Base-by-base conservation (phyloP, 768 basidiomycete species). In the Polyporus arcularius region DNA sequence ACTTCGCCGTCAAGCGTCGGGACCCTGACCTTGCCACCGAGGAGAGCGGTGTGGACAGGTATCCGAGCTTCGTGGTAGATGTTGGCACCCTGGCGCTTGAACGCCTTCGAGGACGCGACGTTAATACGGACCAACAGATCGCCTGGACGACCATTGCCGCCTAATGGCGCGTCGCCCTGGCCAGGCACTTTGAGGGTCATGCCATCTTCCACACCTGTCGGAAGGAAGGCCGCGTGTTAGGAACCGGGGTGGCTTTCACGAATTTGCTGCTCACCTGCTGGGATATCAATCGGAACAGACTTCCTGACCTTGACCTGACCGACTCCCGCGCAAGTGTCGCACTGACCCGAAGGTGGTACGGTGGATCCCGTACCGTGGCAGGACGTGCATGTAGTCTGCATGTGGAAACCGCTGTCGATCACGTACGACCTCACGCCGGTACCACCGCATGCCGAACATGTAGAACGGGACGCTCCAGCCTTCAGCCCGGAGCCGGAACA, bases 1-100 rank as follows among this genome's bases (percentile, higher is more conserved):
- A 98, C 94, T 47, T 97, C 93, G 28, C 96, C 94, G 62, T 98
- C 96, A 18, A 98, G 79, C 46, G 97, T 99, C 28, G 95, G 94
- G 30, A 99, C 91, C 32, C 94, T 85, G 47, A 95, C 89, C 68
- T 86, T 85, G 32, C 96, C 97, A 16, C 97, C 97, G n/a, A 98
- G 81, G 48, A 99, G 78, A 9, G 97, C 97, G 8, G 83, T 84
- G 71, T 98, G 92, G 67, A 98, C 79, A 21, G 97, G 96, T 62
- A 99, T 90, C 55, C 86, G 86, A 28, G 90, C 90, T 67, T 91
- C 86, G 71, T 98, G 92, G 74, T 96, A 90, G 26, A 99, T 77
- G 74, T 96, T 94, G 55, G 85, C 80, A 18, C 97, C 97, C 75
- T 98, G 97, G 58, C 97, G 85, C 63, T 86, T 80, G 78, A 98